Conservation (phyloP, 192 early-diverging fungal species). For the Coemansia sp. region DNA sequence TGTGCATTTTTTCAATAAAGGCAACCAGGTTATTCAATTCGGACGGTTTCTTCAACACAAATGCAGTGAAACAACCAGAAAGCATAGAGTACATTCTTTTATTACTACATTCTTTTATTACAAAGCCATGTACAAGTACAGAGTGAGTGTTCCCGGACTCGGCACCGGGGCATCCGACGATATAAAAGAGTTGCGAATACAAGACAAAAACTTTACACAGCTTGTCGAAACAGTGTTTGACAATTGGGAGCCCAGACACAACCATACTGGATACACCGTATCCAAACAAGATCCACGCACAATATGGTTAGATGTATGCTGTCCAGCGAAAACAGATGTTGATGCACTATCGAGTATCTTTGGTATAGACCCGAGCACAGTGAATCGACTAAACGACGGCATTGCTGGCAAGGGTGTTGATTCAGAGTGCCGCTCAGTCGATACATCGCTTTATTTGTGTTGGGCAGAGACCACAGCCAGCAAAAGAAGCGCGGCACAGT, state of each 20-base stretch:
- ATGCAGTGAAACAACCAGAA: slow-evolving; percentile 2
- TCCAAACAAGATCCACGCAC: neutral
- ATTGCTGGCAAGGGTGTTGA: neutral
- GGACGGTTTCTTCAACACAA: too few relatives aligned
- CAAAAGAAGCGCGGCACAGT: slow-evolving; percentile 10
- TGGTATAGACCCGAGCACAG: slow-evolving; percentile 12
- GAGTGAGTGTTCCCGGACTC: slow-evolving; percentile 28
- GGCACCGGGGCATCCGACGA: slow-evolving; percentile 7
- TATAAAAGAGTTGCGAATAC: slow-evolving; percentile 13
- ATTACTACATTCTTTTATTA: too few relatives aligned
- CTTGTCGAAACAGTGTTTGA: slow-evolving; percentile 13
- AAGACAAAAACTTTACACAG: slow-evolving; percentile 4
- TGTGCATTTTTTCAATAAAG: too few relatives aligned
- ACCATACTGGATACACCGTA: neutral
- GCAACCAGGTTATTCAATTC: too few relatives aligned
- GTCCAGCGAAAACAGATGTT: slow-evolving; percentile 20
- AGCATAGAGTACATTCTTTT: too few relatives aligned
- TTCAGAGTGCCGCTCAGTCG: slow-evolving; percentile 15
- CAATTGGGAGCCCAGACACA: slow-evolving; percentile 8
- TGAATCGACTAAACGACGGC: slow-evolving; percentile 4
- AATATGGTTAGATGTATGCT: slow-evolving; percentile 36
- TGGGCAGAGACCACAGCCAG: slow-evolving; percentile 34
- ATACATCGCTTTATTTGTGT: slow-evolving; percentile 32
- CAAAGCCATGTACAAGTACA: slow-evolving; percentile 24
- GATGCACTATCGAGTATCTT: slow-evolving; percentile 31